Conservation (phyloP, 768 basidiomycete species). For the Mycena chlorophos region DNA sequence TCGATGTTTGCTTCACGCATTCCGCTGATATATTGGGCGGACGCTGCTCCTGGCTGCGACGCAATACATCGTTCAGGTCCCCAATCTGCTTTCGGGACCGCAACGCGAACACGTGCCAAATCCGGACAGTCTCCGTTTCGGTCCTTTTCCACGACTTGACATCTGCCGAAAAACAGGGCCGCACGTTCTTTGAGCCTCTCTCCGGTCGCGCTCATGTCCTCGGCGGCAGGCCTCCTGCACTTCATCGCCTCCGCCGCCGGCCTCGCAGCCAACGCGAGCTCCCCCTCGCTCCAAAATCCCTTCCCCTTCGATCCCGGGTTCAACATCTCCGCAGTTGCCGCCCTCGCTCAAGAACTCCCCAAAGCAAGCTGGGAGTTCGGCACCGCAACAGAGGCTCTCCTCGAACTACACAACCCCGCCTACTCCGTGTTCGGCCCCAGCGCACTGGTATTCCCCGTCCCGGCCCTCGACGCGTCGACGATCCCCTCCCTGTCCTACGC, state of each 20-base stretch:
- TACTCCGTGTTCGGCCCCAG: conserved; percentile 29
- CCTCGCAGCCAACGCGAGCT: not conserved
- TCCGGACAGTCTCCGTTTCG: too few relatives aligned
- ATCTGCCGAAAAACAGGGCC: too few relatives aligned
- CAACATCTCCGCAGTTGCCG: conserved; percentile 24
- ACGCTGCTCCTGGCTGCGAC: too few relatives aligned
- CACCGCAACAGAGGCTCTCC: conserved; percentile 27
- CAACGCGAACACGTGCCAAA: too few relatives aligned
- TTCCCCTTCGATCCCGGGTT: conserved; percentile 28
- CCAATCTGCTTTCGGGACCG: too few relatives aligned
- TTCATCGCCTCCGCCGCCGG: not conserved
- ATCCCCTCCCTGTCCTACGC: conserved; percentile 23
- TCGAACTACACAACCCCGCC: conserved; percentile 29
- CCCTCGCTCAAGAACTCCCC: conserved; percentile 22
- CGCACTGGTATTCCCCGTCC: conserved; percentile 32
- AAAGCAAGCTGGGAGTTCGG: conserved; percentile 35
- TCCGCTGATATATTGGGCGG: not conserved
- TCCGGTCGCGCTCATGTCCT: not conserved
- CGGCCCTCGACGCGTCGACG: conserved; percentile 9
- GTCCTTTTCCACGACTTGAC: too few relatives aligned
- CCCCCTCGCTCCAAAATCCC: not conserved
- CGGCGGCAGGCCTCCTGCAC: not conserved
- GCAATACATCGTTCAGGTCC: too few relatives aligned
- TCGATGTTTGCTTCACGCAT: not conserved
- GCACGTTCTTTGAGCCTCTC: too few relatives aligned